phyloP scores from a whole-genome alignment of 306 rosid genomes.

The Vigna mungo region DNA sequence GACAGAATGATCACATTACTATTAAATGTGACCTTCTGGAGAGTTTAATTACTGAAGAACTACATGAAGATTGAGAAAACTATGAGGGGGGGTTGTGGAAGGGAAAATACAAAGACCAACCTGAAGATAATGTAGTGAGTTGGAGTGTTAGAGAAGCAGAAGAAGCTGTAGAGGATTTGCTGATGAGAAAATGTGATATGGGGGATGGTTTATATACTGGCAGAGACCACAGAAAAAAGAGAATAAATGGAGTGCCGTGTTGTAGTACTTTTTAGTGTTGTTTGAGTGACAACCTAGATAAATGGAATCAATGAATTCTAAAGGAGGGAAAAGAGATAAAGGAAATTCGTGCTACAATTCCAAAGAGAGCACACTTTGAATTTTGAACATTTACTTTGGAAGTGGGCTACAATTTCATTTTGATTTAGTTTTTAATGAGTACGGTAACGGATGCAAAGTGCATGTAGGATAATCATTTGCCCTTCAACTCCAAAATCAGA shows the following conservation, averaged over 20 bases:
- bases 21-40: background rate
- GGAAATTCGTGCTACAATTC: conserved; percentile 59
- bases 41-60: conserved; percentile 15
- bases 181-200: conserved; percentile 59
- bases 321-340: conserved; percentile 66
- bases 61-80: conserved; percentile 21
- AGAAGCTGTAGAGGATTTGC: conserved; percentile 39
- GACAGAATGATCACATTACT: conserved; percentile 36
- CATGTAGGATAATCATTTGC: conserved; percentile 35
- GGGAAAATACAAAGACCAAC: conserved; percentile 45
- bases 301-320: conserved; percentile 64
- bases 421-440: conserved; percentile 45
- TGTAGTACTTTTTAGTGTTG: conserved; percentile 72
- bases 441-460: conserved; percentile 47
- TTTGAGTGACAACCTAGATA: conserved; percentile 74
- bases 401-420: conserved; percentile 51
- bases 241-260: conserved; percentile 74
- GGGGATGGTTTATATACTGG: conserved; percentile 67
- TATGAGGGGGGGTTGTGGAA: background rate
- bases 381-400: conserved; percentile 60
- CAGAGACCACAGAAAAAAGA: conserved; percentile 58
- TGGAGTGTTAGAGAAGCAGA: conserved; percentile 41
- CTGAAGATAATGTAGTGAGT: conserved; percentile 48
- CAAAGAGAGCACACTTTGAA: conserved; percentile 66
- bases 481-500: conserved; percentile 40